phyloP scores from a whole-genome alignment of 202 grass and related monocot species.

The Setaria italica region DNA sequence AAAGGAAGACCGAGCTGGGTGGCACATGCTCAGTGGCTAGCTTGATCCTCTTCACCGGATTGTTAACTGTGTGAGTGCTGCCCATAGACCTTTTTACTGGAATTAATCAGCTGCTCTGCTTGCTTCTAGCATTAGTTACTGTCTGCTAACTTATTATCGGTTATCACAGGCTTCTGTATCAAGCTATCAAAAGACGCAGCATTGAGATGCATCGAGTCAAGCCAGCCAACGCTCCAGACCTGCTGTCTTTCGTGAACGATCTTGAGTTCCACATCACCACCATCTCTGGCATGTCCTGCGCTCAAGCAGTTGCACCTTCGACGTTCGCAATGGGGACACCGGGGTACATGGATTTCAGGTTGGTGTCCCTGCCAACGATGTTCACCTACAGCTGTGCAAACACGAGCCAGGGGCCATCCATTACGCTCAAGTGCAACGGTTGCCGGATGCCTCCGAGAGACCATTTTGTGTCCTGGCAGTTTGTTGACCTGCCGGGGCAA shows the following conservation, averaged over 20 bases:
- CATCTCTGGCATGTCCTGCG: slow-evolving; percentile 84
- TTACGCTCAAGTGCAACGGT: slow-evolving; percentile 69
- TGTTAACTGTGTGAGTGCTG: slow-evolving; percentile 77
- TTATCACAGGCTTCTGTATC: slow-evolving; percentile 77
- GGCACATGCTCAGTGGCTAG: slow-evolving; percentile 76
- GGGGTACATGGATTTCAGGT: slow-evolving; percentile 85
- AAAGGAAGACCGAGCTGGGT: slow-evolving; percentile 94
- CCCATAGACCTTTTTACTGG: background rate
- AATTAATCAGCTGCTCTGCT: background rate
- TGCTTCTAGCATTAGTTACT: background rate
- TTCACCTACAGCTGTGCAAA: slow-evolving; percentile 74
- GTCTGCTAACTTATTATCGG: background rate
- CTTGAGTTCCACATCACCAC: slow-evolving; percentile 91
- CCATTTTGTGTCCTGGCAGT: slow-evolving; percentile 88
- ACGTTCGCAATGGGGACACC: slow-evolving; percentile 65
- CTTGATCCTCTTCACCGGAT: slow-evolving; percentile 75
- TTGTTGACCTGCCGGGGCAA: slow-evolving; percentile 66
- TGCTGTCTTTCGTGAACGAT: slow-evolving; percentile 80
- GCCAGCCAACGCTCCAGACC: slow-evolving; percentile 87
- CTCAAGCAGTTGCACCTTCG: slow-evolving; percentile 51
- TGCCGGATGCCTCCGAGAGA: slow-evolving; percentile 78
- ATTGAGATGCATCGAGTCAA: slow-evolving; percentile 84
- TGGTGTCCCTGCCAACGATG: slow-evolving; percentile 59
- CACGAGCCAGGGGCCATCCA: slow-evolving; percentile 71
- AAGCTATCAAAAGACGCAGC: slow-evolving; percentile 72